Evolutionary conservation across 495 filamentous ascomycete species (phyloP), one percentile per base, ranked within the genome.

Genomic region (Aspergillus bridgeri): DNA sequence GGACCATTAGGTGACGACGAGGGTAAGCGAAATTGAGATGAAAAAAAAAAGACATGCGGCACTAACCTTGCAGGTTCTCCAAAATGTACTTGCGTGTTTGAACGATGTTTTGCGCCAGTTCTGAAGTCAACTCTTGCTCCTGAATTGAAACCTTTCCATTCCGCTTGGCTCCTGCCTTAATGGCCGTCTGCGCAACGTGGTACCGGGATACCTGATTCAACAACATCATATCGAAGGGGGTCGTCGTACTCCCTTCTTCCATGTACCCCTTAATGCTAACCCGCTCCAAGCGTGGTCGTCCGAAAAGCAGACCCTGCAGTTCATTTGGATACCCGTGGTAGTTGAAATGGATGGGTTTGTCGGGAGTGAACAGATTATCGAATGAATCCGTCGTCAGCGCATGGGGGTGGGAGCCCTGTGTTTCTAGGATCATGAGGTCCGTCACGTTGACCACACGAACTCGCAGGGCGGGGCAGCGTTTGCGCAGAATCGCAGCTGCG

Each of bases 161-260:
- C 3, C 66, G 62, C 62, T 61, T 75, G 6, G 78, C 73, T 0
- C 65, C 82, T 9, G 80, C 80, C 17, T 62, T 65, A 33, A 90
- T 58, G 24, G 87, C 88, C 19, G 77, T 62, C 63, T 81, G 72
- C 3, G 81, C 83, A 48, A 89, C 78, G 66, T 89, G 80, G 62
- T 80, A 90, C 45, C 86, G 69, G 5, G 79, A 85, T 11, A 86
- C 83, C 17, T 76, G 60, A 55, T 90, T 91, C 42, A 79, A 65
- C 11, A 89, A 69, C 85, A 89, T 84, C 87, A 89, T 90, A 56
- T 89, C 83, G 60, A 89, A 88, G 5, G 86, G 87, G 9, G 85
- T 90, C 0, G 86, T 90, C 0, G 86, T 90, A 52, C 75, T 83
- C 4, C 88, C 88, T 64, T 90, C 86, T 66, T 90, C 88, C 0